A percentile compares a stretch with the other conserved stretches of the same genome.
Evolutionary conservation across 352 stramenopile genomes (phyloP).

Genomic region (Discostella stelligera): DNA sequence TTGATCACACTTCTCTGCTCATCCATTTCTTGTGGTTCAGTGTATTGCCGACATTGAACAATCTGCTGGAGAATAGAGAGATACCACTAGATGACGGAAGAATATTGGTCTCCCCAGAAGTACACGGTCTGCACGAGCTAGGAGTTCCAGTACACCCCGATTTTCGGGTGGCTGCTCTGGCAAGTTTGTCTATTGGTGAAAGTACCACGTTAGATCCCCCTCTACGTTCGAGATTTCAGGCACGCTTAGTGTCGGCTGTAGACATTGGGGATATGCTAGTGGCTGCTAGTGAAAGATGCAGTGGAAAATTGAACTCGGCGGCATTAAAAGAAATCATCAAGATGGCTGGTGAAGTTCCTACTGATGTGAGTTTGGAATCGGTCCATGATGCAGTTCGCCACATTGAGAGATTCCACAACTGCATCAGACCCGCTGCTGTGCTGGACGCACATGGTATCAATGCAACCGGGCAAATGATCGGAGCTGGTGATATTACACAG

Average conservation of each 20-base stretch:
- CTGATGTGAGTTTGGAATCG: constrained; percentile 37
- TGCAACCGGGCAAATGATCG: constrained; percentile 38
- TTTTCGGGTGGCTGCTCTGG: constrained; percentile 92
- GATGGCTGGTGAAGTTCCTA: constrained; percentile 21
- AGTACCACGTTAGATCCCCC: constrained; percentile 71
- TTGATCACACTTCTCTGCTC: not conserved
- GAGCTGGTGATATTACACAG: constrained; percentile 30
- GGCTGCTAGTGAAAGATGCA: constrained; percentile 33
- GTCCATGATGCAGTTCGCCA: constrained; percentile 48
- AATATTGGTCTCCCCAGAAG: constrained; percentile 84
- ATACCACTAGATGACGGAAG: constrained; percentile 92
- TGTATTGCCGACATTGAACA: constrained; percentile 96
- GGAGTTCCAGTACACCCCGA: constrained; percentile 85
- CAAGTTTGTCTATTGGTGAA: constrained; percentile 82
- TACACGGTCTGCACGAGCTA: constrained; percentile 52
- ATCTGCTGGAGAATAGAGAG: constrained; percentile 94
- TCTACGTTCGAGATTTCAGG: constrained; percentile 75
- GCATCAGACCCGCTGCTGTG: constrained; percentile 29
- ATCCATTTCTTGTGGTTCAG: not conserved
- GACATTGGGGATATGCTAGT: constrained; percentile 49
- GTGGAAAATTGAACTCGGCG: constrained; percentile 26
- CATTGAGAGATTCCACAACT: constrained; percentile 35
- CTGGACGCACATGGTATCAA: constrained; percentile 52
- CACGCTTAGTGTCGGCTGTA: constrained; percentile 34
- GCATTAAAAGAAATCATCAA: constrained; percentile 45